Evolutionary conservation across 441 rosid species (phyloP).

Genomic region (Macaranga tanarius): DNA sequence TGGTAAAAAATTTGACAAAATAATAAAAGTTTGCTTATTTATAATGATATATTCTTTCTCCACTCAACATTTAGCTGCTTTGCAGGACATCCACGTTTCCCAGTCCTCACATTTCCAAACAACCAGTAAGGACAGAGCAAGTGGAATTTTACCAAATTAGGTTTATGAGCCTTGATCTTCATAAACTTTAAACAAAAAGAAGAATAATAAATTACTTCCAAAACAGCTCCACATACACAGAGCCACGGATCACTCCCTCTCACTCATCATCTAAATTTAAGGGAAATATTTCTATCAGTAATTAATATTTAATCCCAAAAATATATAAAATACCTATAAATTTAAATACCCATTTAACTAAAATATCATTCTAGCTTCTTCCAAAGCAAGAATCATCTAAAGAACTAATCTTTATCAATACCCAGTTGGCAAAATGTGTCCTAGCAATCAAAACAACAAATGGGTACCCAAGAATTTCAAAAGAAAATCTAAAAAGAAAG

Average conservation of each 20-base stretch:
- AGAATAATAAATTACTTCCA: not conserved
- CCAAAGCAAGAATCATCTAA: not conserved
- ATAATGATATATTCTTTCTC: not conserved
- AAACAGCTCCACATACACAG: not conserved
- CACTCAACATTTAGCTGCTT: not conserved
- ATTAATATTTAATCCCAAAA: not conserved
- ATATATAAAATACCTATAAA: not conserved
- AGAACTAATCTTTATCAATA: not conserved
- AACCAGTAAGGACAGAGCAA: not conserved
- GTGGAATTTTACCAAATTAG: not conserved
- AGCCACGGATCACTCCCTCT: not conserved
- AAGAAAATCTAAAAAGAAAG: not conserved
- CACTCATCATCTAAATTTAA: not conserved
- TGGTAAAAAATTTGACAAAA: too few species aligned
- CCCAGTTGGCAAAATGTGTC: not conserved
- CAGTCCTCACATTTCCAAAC: conserved; percentile 9
- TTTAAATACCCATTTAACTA: not conserved
- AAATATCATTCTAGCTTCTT: conserved; percentile 2
- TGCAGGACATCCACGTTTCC: too few species aligned
- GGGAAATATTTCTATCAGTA: not conserved
- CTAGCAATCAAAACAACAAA: not conserved
- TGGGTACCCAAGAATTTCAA: not conserved
- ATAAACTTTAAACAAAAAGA: not conserved
- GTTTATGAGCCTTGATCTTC: not conserved
- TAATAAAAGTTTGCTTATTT: not conserved